phyloP scores from a whole-genome alignment of 2,329 filamentous ascomycete species.

The Fusarium stilboides region DNA sequence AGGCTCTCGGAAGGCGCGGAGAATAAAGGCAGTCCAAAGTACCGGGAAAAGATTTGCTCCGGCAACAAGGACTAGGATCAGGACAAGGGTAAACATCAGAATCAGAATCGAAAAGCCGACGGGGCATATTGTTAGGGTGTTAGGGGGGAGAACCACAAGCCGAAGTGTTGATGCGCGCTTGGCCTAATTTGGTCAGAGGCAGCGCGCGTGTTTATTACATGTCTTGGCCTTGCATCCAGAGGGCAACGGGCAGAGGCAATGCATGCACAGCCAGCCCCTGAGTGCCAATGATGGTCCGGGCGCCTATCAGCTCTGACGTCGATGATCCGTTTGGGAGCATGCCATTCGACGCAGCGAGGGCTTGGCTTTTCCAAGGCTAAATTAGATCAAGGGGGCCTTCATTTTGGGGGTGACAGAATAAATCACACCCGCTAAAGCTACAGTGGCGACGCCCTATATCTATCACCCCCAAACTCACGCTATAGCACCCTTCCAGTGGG shows the following conservation, averaged over 20 bases:
- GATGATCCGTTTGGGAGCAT: neutral
- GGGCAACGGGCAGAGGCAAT: neutral
- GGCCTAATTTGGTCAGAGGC: neutral
- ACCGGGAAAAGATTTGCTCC: slow-evolving; percentile 22
- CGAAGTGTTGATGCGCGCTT: neutral
- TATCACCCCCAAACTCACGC: neutral
- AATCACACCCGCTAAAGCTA: neutral
- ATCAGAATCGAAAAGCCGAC: too few relatives aligned
- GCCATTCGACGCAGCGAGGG: neutral
- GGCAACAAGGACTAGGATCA: slow-evolving; percentile 14
- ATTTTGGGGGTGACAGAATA: slow-evolving; percentile 16
- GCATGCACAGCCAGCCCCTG: slow-evolving; percentile 13
- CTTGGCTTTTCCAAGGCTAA: slow-evolving; percentile 1
- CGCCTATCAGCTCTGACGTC: slow-evolving; percentile 28
- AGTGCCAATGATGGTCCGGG: slow-evolving; percentile 1
- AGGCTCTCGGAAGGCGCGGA: slow-evolving; percentile 26
- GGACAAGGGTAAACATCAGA: neutral
- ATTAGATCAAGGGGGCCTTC: slow-evolving; percentile 23
- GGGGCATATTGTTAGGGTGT: too few relatives aligned
- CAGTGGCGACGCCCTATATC: slow-evolving; percentile 1
- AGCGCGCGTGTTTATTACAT: slow-evolving; percentile 18
- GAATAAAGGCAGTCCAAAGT: slow-evolving; percentile 19
- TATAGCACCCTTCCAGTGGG: slow-evolving; percentile 8
- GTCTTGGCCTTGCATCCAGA: slow-evolving; percentile 2
- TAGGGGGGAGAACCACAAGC: neutral